phyloP scores from a whole-genome alignment of 805 yeast genomes.

The Barnettozyma californica region DNA sequence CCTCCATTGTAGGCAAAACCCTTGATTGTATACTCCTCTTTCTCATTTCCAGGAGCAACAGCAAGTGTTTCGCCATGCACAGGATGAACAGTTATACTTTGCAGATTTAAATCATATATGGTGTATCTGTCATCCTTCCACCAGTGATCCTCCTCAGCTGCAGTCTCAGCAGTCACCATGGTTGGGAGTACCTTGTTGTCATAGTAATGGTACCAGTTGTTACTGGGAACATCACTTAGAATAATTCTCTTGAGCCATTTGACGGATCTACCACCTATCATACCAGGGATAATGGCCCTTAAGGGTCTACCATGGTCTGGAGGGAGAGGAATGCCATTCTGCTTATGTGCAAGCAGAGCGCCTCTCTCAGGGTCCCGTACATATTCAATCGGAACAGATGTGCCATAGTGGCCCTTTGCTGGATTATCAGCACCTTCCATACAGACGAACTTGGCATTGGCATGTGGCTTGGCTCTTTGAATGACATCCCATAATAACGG shows the following conservation, averaged over 20 bases:
- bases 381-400: slow-evolving; percentile 27
- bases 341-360: slow-evolving; percentile 30
- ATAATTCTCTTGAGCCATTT: slow-evolving; percentile 30
- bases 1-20: slow-evolving; percentile 36
- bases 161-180: slow-evolving; percentile 31
- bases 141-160: slow-evolving; percentile 28
- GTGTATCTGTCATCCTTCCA: slow-evolving; percentile 35
- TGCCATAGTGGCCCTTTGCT: slow-evolving; percentile 31
- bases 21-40: slow-evolving; percentile 19
- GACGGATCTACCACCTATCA: slow-evolving; percentile 35
- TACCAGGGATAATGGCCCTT: slow-evolving; percentile 32
- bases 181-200: slow-evolving; percentile 34
- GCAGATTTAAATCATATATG: slow-evolving; percentile 29
- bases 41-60: slow-evolving; percentile 4
- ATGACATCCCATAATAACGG: slow-evolving; percentile 27
- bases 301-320: slow-evolving; percentile 35
- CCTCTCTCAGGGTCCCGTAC: slow-evolving; percentile 29
- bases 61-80: slow-evolving; percentile 24
- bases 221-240: slow-evolving; percentile 29
- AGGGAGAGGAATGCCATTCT: slow-evolving; percentile 29
- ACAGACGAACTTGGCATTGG: slow-evolving; percentile 27
- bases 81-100: slow-evolving; percentile 30
- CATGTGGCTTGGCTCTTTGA: slow-evolving; percentile 23
- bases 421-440: slow-evolving; percentile 32
- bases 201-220: slow-evolving; percentile 33